These are phyloP conservation scores for Pythium grandisporangium DNA, from an alignment of 352 stramenopile genomes.

Conservation along the genomic window DNA sequence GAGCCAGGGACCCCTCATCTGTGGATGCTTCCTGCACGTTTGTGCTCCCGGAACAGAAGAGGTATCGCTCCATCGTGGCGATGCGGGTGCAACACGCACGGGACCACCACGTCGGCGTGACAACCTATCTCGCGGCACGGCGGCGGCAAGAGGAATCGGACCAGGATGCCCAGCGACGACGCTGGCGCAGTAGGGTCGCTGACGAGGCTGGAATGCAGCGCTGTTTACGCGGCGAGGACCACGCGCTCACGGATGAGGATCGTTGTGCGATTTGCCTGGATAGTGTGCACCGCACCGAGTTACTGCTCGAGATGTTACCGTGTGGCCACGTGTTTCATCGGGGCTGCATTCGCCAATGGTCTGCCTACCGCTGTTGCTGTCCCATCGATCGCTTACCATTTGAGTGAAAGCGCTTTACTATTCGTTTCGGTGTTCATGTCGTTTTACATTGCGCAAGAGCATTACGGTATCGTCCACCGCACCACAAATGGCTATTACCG, in stretches of 20 bases:
- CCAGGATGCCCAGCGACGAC: not conserved
- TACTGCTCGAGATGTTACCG: conserved; percentile 6
- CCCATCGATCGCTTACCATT: conserved; percentile 19
- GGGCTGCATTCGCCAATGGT: conserved; percentile 18
- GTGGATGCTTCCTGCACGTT: too few species aligned
- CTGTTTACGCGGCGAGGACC: not conserved
- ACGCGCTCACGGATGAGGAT: not conserved
- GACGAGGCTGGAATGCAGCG: not conserved
- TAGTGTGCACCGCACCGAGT: conserved; percentile 4
- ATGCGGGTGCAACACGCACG: not conserved
- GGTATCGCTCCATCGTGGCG: not conserved
- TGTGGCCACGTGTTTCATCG: conserved; percentile 25
- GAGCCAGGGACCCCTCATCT: too few species aligned
- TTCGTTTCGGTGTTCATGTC: conserved; percentile 10
- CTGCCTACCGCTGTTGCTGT: conserved; percentile 15
- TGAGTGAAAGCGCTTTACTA: conserved; percentile 2
- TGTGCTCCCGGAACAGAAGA: not conserved
- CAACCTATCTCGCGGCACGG: not conserved
- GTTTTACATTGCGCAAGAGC: conserved; percentile 46
- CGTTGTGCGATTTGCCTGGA: conserved; percentile 22
- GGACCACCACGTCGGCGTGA: not conserved
- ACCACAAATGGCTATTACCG: too few species aligned
- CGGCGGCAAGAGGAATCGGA: not conserved
- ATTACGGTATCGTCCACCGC: conserved; percentile 27
- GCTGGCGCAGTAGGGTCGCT: not conserved